Evolutionary conservation across 2,329 filamentous ascomycete genomes (phyloP).

Genomic region (Chaetomium strumarium): DNA sequence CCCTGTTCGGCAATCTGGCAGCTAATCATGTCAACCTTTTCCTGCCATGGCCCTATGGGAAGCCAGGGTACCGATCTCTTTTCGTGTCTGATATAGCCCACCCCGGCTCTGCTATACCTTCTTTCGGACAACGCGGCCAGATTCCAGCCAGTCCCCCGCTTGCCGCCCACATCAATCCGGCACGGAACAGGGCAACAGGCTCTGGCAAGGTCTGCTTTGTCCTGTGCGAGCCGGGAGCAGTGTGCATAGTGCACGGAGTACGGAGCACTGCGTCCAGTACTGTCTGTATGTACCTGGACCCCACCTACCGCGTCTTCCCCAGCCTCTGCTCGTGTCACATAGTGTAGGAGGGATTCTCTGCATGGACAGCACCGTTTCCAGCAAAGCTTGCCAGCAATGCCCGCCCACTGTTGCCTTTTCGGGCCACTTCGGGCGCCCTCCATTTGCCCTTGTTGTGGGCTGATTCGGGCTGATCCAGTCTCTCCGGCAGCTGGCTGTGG

Average conservation of each 20-base stretch:
- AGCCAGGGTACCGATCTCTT: slow-evolving; percentile 25
- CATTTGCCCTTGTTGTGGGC: neutral
- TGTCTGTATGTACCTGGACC: too few species aligned
- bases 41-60: slow-evolving; percentile 25
- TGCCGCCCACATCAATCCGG: slow-evolving; percentile 22
- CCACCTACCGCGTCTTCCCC: too few species aligned
- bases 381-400: neutral
- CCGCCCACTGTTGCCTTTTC: neutral
- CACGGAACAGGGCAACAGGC: slow-evolving; percentile 10
- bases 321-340: neutral
- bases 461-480: neutral
- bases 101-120: slow-evolving; percentile 27
- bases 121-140: slow-evolving; percentile 24
- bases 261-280: neutral
- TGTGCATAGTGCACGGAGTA: too few species aligned
- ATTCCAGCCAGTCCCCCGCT: slow-evolving; percentile 20
- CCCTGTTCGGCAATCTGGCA: slow-evolving; percentile 30
- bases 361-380: neutral
- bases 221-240: neutral
- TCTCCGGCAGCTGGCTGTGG: neutral
- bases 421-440: too few species aligned
- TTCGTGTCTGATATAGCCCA: slow-evolving; percentile 27
- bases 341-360: neutral
- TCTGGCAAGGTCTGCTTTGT: neutral
- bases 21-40: slow-evolving; percentile 22